Base-by-base conservation (phyloP, 192 early-diverging fungal species). In the Coemansia sp. region DNA sequence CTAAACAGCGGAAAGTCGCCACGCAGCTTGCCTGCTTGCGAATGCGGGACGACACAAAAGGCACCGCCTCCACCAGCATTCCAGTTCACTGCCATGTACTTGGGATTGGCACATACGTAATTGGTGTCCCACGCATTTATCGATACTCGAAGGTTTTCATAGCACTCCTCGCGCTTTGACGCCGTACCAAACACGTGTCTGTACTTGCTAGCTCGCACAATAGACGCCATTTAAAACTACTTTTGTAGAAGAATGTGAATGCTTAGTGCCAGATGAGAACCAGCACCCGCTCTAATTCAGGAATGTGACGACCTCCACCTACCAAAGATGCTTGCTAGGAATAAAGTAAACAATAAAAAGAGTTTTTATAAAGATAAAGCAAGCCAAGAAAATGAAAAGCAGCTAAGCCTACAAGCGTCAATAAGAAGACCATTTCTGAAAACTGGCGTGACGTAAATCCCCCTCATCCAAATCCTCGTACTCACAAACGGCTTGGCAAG, bases 61-160 rank as follows among this genome's bases (percentile, higher is more conserved):
- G 96, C 92, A 50, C 98, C 98, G 76, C 97, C 97, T 61, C 92
- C 92, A 43, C 86, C 85, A 11, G 90, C 84, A 52, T 89, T 88
- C 92, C 92, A 94, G 84, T 92, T 94, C 61, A 90, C 85, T 1
- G 90, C 78, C 55, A 93, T 63, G 83, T 90, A 93, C 71, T 84
- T 90, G 63, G 94, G 91, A 88, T 99, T 99, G 62, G 90, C 92
- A 59, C 93, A 89, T 70, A 98, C 92, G 66, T 95, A 86, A 86
- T 99, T 98, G 74, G 94, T 99, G 78, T 99, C 98, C 96, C 95
- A 98, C 9, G 98, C 96, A 64, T 86, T 92, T 56, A 88, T 83
- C 32, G 92, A 90, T 47, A 97, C 88, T 65, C 93, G 87, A 55
- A 97, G 82, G 84, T 96, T 98, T 82, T 99, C 98, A 66, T 91